Base-by-base conservation (phyloP, 2,329 filamentous ascomycete genomes). In the Neonectria faginata region DNA sequence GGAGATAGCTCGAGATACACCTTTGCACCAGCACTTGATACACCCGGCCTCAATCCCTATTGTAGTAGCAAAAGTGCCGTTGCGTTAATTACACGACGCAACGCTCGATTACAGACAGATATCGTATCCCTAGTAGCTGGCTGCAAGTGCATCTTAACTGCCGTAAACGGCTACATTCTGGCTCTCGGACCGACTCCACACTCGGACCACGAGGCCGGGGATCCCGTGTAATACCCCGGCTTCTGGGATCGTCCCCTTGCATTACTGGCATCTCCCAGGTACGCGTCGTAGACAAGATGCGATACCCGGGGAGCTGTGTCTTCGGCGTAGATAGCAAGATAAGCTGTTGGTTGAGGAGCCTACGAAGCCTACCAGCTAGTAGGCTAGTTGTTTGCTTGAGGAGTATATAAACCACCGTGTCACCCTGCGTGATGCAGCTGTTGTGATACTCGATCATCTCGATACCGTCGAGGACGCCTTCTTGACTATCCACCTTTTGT, bases 101-200 rank as follows among this genome's bases (percentile, higher is more conserved):
- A 11, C 7, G 3, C 48, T 29, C 25, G 16, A 20, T 11, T 11
- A 5, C 5, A 29, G 4, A 31, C 4, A 11, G 27, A 22, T n/a
- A 14, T 51, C 48, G 48, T 33, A 33, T 12, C 27, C 48, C n/a
- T 5, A 8, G 45, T 8, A 18, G 18, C n/a, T 51, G 10, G n/a
- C 29, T 51, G 48, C 29, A 33, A 22, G 48, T 33, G 29, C 48
- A 51, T 51, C 29, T 36, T 20, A 51, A 31, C 48, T 51, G 20
- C 48, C 48, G 29, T 8, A 51, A 51, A 14, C 29, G 31, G 48
- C 29, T 51, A 12, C 48, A 42, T 20, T 33, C n/a, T 7, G 3
- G n/a, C 29, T 18, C 25, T 33, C 29, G 48, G 29, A 12, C 29
- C 31, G 18, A 14, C n/a, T 33, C 27, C 29, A 36, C 29, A 22